Evolutionary conservation across 73 alveolate species (phyloP).

Genomic region (Paraurostyla sp.): DNA sequence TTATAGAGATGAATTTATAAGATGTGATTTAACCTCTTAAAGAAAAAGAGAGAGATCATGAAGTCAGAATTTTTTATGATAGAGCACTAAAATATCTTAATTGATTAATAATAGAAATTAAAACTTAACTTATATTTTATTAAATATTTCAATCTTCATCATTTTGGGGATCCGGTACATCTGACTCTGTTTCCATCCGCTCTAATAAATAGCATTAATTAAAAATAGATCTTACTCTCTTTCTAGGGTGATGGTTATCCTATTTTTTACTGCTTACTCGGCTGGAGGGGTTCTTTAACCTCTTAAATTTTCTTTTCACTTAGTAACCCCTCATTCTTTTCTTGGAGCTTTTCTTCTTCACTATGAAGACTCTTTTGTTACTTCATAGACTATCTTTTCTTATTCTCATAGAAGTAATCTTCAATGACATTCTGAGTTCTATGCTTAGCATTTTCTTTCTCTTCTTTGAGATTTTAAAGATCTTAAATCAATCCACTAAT

Average conservation of each 20-base stretch:
- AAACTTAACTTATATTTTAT: not conserved
- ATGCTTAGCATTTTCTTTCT: not conserved
- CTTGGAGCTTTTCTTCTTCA: not conserved
- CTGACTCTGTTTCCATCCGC: slow-evolving; percentile 27
- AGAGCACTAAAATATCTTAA: slow-evolving; percentile 2
- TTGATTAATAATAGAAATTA: not conserved
- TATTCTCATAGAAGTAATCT: slow-evolving; percentile 39
- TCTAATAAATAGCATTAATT: not conserved
- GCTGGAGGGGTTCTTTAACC: too few species aligned
- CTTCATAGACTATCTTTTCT: not conserved
- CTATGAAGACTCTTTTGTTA: too few species aligned
- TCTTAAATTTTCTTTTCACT: too few species aligned
- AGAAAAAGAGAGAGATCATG: slow-evolving; percentile 36
- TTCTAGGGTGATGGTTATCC: slow-evolving; percentile 47
- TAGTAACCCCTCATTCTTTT: too few species aligned
- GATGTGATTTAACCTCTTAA: not conserved
- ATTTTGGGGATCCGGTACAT: slow-evolving; percentile 34
- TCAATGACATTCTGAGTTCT: slow-evolving; percentile 33
- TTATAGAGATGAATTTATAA: not conserved
- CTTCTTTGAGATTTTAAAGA: slow-evolving; percentile 30
- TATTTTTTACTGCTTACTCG: not conserved
- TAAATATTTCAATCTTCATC: not conserved
- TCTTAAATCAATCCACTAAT: slow-evolving; percentile 4
- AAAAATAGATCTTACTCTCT: slow-evolving; percentile 1
- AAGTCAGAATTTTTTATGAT: not conserved